phyloP scores from a whole-genome alignment of 2,329 filamentous ascomycete genomes.

The Ascomycota sp. region DNA sequence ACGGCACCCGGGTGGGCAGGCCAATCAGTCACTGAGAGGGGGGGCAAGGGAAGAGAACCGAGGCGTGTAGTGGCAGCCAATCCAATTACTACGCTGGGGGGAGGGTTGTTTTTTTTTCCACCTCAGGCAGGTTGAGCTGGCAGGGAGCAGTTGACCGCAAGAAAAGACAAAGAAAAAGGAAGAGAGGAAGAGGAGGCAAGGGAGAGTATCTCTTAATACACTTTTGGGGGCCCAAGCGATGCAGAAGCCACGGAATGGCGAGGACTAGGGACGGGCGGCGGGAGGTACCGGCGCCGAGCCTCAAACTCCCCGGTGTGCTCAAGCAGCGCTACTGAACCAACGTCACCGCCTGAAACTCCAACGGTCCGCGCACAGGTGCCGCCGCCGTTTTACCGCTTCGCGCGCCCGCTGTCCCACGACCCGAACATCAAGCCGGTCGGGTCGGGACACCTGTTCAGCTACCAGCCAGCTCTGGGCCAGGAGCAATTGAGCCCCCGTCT shows the following conservation, averaged over 20 bases:
- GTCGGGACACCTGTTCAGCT: conserved; percentile 21
- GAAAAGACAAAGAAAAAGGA: neutral
- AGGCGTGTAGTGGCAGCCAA: no score
- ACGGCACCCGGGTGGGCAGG: no score
- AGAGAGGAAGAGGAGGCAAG: neutral
- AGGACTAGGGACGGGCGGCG: conserved; percentile 3
- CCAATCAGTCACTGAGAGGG: no score
- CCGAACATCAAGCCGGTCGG: conserved; percentile 22
- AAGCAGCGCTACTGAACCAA: conserved; percentile 14
- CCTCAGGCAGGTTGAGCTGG: neutral
- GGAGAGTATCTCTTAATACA: neutral
- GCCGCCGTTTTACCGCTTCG: conserved; percentile 12
- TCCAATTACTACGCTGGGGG: conserved; percentile 4
- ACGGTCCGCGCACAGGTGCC: conserved; percentile 10
- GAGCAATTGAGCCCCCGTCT: conserved; percentile 18
- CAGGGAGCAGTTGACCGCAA: neutral
- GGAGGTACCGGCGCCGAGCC: conserved; percentile 20
- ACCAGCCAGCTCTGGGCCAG: conserved; percentile 12
- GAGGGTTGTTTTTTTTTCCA: neutral
- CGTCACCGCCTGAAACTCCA: conserved; percentile 27
- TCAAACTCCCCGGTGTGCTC: conserved; percentile 13
- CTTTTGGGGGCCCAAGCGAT: neutral
- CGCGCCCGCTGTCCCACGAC: conserved; percentile 12
- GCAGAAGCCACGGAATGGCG: no score
- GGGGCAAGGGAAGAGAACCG: no score